Base-by-base conservation (phyloP, 2,329 filamentous ascomycete genomes). In the Epichloe glyceriae region DNA sequence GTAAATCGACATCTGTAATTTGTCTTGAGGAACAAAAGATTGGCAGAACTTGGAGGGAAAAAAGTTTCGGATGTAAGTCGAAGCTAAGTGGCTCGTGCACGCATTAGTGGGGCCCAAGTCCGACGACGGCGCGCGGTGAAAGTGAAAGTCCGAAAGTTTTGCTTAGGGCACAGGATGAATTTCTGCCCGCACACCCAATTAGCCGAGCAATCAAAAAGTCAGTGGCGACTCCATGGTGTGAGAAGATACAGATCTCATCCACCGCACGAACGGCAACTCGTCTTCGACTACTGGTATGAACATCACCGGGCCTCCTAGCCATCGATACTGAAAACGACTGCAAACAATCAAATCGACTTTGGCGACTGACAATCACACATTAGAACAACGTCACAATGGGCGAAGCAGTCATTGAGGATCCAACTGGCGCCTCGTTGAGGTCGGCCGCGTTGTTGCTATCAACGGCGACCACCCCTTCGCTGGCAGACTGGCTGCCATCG, bases 371-470 rank as follows among this genome's bases (percentile, higher is more conserved):
- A 58, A 53, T 55, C 53, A 56, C 50, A 52, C 58, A 53, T 50
- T 68, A 82, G 75, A 76, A 73, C 72, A 74, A 71, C 73, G 74
- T 74, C 78, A 84, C 73, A 81, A 88, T 88, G 85, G 83, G 84
- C 75, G 83, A 88, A 78, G 83, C 85, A 75, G 76, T 83, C 68
- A 83, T 90, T 75, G 83, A 84, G 76, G 82, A 72, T 85, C 86
- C 70, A 80, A 83, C 73, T 94, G 89, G 89, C 90, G 90, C 80
- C 81, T 89, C 75, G 90, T 98, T 73, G 90, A 98, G 85, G 88
- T 96, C 74, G 93, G 93, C 83, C 89, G 93, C 72, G 83, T 98
- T 69, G 85, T 95, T 72, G 83, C 95, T 73, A 84, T 97, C 78
- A 85, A 88, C 73, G 73, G 73, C 67, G 76, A 80, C 70, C 86